phyloP scores from a whole-genome alignment of 2,329 filamentous ascomycete species.

The Aspergillus texensis region DNA sequence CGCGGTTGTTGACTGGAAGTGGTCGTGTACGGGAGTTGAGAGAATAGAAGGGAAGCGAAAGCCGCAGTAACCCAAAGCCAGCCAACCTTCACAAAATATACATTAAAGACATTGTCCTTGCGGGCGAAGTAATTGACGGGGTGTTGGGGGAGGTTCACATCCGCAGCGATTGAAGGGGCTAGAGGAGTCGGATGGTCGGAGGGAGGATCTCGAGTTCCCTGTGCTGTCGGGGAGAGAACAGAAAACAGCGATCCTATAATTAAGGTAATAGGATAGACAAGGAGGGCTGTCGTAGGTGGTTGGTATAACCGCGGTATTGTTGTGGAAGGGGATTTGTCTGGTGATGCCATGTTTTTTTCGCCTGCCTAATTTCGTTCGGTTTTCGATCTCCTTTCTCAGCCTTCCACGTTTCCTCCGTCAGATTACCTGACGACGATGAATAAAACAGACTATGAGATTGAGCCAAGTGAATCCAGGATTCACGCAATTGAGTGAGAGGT shows the following conservation, averaged over 20 bases:
- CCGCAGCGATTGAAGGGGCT: conserved; percentile 32
- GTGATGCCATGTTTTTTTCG: conserved; percentile 12
- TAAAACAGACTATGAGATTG: background rate
- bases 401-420: background rate
- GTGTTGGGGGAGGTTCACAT: conserved; percentile 30
- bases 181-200: conserved; percentile 63
- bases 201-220: conserved; percentile 41
- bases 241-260: conserved; percentile 81
- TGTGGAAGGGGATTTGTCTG: conserved; percentile 11
- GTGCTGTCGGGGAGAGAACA: conserved; percentile 71
- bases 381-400: background rate
- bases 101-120: conserved; percentile 90
- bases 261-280: conserved; percentile 76
- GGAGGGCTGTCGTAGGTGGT: conserved; percentile 52
- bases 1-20: conserved; percentile 46
- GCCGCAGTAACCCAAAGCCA: conserved; percentile 88
- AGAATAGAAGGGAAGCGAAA: conserved; percentile 69
- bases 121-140: conserved; percentile 78
- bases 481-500: background rate
- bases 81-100: conserved; percentile 90
- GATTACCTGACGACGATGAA: background rate
- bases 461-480: background rate
- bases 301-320: conserved; percentile 11
- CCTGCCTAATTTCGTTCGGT: background rate
- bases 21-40: conserved; percentile 62